These are phyloP conservation scores for Ceratobasidium sp. DNA, from an alignment of 1,284 basidiomycete genomes.

Conservation along the genomic window DNA sequence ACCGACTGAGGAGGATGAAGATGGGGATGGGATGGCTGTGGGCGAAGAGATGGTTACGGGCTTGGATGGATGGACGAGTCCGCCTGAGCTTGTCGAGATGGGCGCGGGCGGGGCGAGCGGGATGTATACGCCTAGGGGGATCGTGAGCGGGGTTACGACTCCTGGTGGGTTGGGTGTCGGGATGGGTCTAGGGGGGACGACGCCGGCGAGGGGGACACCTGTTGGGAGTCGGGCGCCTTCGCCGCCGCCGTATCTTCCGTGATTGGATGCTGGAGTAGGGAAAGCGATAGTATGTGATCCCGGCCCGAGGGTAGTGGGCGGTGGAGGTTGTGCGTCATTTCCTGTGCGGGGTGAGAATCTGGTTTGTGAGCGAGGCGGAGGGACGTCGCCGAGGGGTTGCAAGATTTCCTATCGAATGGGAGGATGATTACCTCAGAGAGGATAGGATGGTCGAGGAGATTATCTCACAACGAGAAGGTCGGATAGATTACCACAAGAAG, in stretches of 20 bases:
- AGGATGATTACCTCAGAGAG: neutral
- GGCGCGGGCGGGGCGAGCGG: slow-evolving; percentile 25
- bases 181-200: neutral
- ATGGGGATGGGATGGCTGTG: slow-evolving; percentile 31
- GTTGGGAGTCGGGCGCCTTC: slow-evolving; percentile 16
- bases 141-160: neutral
- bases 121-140: slow-evolving; percentile 18
- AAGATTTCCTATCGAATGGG: neutral
- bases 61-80: slow-evolving; percentile 39
- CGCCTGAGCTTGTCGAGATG: slow-evolving; percentile 38
- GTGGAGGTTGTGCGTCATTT: neutral
- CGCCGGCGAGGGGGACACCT: slow-evolving; percentile 23
- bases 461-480: neutral
- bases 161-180: neutral
- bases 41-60: slow-evolving; percentile 44
- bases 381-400: neutral
- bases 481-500: no score
- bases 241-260: slow-evolving; percentile 27
- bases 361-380: neutral
- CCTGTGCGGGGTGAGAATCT: neutral
- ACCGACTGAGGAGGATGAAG: neutral
- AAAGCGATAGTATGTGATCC: neutral
- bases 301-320: neutral
- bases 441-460: neutral
- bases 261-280: neutral